Base-by-base conservation (phyloP, 345 rosid species). In the Salix viminalis region DNA sequence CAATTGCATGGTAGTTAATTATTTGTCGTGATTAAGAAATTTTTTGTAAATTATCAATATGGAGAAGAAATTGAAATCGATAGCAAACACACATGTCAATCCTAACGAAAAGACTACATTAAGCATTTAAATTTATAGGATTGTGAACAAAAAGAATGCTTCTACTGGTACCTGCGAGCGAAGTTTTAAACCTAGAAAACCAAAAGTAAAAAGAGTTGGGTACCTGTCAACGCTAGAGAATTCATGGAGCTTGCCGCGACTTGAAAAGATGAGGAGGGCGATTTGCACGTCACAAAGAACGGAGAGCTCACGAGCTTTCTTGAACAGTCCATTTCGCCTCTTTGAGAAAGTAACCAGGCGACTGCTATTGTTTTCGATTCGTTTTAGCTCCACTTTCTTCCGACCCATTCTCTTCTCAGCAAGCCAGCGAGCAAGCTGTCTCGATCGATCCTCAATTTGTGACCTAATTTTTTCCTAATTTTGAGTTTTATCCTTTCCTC, bases 321-420 rank as follows among this genome's bases (percentile, higher is more conserved):
- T 89, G 65, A 89, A 82, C 80, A 91, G 86, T 41, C 97, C 95
- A 65, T 67, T 79, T 10, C 93, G 86, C 32, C 97, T 71, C 80
- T 92, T 92, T 1, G 88, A 87, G 79, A 92, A 92, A 15, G 93
- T 85, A 2, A 89, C 91, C 76, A 89, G 95, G 16, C 95, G 87
- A 52, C 87, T 87, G 75, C 85, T 88, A 67, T 85, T 89, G 67
- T 86, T 81, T 78, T 92, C 92, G 71, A 90, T 92, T 74, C 84
- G 89, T 85, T 89, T 86, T 76, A 92, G 77, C 85, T 77, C 88
- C 52, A 92, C 61, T 87, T 89, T 92, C 79, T 54, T 86, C 67
- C 95, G 80, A 76, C 92, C 77, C 77, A 75, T 75, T 26, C 12
- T 28, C 16, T 15, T 18, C 46, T 36, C 46, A 19, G 11, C 60